These are phyloP conservation scores for Sphagnurus paluster DNA, from an alignment of 1,284 basidiomycete genomes.

Conservation along the genomic window DNA sequence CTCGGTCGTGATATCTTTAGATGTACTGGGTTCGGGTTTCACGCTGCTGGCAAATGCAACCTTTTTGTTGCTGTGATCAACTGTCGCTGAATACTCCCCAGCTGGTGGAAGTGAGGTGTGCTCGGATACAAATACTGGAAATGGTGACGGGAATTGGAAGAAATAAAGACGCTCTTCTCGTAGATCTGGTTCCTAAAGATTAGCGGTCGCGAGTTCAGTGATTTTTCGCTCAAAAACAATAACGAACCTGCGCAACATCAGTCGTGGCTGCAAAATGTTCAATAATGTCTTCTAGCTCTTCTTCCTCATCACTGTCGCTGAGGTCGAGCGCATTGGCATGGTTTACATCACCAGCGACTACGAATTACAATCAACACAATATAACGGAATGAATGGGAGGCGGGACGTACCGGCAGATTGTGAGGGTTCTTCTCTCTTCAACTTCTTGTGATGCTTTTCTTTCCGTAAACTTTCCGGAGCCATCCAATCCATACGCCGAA, in stretches of 20 bases:
- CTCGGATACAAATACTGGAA: constrained; percentile 68
- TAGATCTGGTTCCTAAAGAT: constrained; percentile 42
- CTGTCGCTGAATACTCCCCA: constrained; percentile 25
- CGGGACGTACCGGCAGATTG: constrained; percentile 30
- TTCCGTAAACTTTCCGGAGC: constrained; percentile 80
- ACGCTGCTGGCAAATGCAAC: constrained; percentile 64
- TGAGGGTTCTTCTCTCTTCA: constrained; percentile 45
- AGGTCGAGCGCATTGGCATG: constrained; percentile 75
- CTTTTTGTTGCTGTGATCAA: constrained; percentile 39
- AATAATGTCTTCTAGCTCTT: constrained; percentile 82
- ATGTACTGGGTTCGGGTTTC: constrained; percentile 40
- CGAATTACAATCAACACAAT: not conserved
- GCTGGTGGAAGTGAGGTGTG: constrained; percentile 28
- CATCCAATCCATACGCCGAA: constrained; percentile 83
- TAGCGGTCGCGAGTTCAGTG: not conserved
- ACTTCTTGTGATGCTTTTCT: constrained; percentile 49
- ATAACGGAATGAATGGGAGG: not conserved
- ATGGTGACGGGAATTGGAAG: constrained; percentile 92
- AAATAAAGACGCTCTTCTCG: constrained; percentile 78
- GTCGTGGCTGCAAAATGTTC: constrained; percentile 70
- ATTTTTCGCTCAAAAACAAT: constrained; percentile 7
- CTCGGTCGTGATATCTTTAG: constrained; percentile 29
- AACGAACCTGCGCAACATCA: constrained; percentile 39
- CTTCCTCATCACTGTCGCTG: constrained; percentile 84
- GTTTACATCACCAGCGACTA: constrained; percentile 48